Evolutionary conservation across 2,329 filamentous ascomycete species (phyloP).

Genomic region (Mycogone perniciosa): DNA sequence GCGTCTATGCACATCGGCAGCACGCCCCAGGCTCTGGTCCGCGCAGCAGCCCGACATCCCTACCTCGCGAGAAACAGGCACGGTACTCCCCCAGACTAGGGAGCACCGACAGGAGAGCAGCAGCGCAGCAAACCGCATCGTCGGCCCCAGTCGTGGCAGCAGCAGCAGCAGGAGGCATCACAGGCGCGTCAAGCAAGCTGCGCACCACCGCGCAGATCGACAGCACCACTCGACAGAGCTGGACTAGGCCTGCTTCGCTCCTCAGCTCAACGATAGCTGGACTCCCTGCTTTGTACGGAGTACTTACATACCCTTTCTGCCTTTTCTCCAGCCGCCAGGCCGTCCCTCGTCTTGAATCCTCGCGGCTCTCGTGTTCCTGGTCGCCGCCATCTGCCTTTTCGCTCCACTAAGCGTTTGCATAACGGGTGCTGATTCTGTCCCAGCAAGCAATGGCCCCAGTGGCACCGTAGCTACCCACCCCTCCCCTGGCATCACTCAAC

Average conservation of each 20-base stretch:
- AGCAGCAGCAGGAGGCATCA: conserved; percentile 7
- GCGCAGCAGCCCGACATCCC: conserved; percentile 19
- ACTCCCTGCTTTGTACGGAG: conserved; percentile 19
- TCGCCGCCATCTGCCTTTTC: conserved; percentile 16
- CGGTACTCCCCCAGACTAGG: neutral
- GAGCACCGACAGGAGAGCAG: conserved; percentile 5
- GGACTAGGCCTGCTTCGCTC: conserved; percentile 6
- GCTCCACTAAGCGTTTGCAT: conserved; percentile 23
- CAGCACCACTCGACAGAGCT: neutral
- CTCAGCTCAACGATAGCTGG: conserved; percentile 14
- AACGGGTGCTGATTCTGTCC: conserved; percentile 23
- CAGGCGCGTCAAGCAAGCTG: conserved; percentile 4
- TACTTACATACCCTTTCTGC: conserved; percentile 21
- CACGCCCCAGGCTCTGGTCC: conserved; percentile 18
- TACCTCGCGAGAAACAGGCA: conserved; percentile 11
- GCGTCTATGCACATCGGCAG: conserved; percentile 18
- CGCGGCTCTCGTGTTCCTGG: conserved; percentile 18
- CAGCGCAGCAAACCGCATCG: conserved; percentile 3
- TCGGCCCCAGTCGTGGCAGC: conserved; percentile 7
- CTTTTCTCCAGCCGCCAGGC: conserved; percentile 15
- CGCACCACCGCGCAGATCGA: conserved; percentile 9
- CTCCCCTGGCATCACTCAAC: conserved; percentile 26
- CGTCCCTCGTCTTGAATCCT: conserved; percentile 12
- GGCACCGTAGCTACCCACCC: conserved; percentile 29
- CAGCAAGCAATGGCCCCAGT: conserved; percentile 29